A percentile compares a stretch with the other conserved stretches of the same genome.
phyloP scores from a whole-genome alignment of 768 basidiomycete genomes.

The Fomitopsis serialis region DNA sequence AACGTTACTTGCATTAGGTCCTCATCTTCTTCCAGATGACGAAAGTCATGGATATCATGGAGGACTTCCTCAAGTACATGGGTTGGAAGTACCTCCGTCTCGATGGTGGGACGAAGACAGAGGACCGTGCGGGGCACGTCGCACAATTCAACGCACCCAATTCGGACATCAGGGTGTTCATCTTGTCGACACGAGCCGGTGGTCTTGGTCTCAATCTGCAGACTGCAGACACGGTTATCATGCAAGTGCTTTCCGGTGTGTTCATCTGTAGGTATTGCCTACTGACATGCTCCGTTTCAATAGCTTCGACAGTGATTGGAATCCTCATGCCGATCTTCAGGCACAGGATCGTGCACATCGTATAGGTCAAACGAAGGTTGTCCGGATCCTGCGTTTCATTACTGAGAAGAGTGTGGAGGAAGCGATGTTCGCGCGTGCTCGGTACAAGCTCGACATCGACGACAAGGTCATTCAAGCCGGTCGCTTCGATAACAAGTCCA shows the following conservation, averaged over 20 bases:
- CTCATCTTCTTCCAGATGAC: constrained; percentile 99
- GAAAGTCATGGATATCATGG: constrained; percentile 98
- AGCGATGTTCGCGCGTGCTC: constrained; percentile 92
- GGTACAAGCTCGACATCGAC: constrained; percentile 96
- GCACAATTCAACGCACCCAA: constrained; percentile 84
- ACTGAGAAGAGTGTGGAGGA: constrained; percentile 98
- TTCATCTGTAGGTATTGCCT: background rate
- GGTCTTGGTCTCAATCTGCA: constrained; percentile 93
- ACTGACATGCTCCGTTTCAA: constrained; percentile 2
- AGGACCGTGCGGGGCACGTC: constrained; percentile 86
- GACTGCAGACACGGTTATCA: constrained; percentile 94
- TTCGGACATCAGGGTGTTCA: constrained; percentile 88
- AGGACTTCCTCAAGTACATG: constrained; percentile 88
- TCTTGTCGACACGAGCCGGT: constrained; percentile 90
- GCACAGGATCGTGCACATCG: constrained; percentile 99
- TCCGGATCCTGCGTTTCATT: constrained; percentile 93
- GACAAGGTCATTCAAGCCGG: constrained; percentile 99
- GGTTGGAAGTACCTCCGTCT: constrained; percentile 84
- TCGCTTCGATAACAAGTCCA: constrained; percentile 98
- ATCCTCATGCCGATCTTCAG: constrained; percentile 98
- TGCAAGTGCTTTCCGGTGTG: constrained; percentile 46
- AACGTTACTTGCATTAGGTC: constrained; percentile 44
- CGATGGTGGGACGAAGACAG: constrained; percentile 96
- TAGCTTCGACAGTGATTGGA: constrained; percentile 87
- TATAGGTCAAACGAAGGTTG: constrained; percentile 98